Conservation (phyloP, 495 filamentous ascomycete genomes). For the Xylaria sp. region DNA sequence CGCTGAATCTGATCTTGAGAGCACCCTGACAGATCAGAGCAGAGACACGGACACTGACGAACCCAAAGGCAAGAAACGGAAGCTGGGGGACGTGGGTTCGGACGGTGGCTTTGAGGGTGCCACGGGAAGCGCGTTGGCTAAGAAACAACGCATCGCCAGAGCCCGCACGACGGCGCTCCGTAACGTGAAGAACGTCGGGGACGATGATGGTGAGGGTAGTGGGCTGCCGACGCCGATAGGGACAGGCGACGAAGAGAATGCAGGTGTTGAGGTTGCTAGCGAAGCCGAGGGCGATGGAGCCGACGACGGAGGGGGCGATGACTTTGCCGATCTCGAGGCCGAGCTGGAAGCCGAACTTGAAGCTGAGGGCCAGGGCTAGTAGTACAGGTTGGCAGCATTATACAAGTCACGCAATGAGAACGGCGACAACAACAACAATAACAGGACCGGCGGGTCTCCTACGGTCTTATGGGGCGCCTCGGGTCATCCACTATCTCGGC, state of each 20-base stretch:
- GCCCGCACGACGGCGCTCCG: constrained; percentile 56
- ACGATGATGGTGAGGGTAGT: constrained; percentile 44
- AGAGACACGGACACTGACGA: constrained; percentile 39
- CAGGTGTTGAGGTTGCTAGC: constrained; percentile 20
- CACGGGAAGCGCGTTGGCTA: constrained; percentile 34
- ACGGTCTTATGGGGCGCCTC: neutral
- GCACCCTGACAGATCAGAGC: constrained; percentile 41
- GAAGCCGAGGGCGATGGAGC: constrained; percentile 38
- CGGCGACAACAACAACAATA: neutral
- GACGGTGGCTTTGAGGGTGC: constrained; percentile 45
- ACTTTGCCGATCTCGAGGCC: constrained; percentile 69
- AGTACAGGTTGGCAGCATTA: constrained; percentile 5
- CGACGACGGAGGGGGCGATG: constrained; percentile 47
- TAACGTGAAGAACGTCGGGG: constrained; percentile 50
- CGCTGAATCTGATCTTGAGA: constrained; percentile 60
- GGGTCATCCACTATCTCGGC: neutral
- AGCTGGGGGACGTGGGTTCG: constrained; percentile 41
- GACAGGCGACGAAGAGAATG: constrained; percentile 60
- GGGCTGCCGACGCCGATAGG: constrained; percentile 59
- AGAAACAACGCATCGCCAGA: constrained; percentile 59
- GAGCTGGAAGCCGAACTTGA: constrained; percentile 73
- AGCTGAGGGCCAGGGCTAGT: constrained; percentile 50
- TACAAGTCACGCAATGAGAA: no score
- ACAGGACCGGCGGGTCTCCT: neutral
- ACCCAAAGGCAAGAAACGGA: constrained; percentile 37